Conservation (phyloP, 352 stramenopile species). For the Globisporangium recalcitrans region DNA sequence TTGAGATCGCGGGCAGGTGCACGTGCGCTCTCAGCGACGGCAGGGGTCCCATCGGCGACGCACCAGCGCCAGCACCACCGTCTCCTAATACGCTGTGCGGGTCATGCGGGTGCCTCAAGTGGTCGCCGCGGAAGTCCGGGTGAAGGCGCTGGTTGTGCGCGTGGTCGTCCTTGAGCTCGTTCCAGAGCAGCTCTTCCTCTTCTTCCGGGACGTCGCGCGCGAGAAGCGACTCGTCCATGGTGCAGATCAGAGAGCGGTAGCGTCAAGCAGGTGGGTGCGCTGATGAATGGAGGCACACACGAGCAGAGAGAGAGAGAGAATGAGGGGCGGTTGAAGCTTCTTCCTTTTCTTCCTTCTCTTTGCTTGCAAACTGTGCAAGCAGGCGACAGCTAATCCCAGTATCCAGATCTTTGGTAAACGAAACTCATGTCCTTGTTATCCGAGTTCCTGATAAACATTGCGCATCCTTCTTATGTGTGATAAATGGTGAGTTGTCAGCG, state of each 20-base stretch:
- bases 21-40: slow-evolving; percentile 64
- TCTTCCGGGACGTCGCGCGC: slow-evolving; percentile 29
- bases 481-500: too few relatives aligned
- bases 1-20: slow-evolving; percentile 74
- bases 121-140: background rate
- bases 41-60: slow-evolving; percentile 20
- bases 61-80: background rate
- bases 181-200: slow-evolving; percentile 78
- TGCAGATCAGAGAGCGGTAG: background rate
- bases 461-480: too few relatives aligned
- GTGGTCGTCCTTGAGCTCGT: slow-evolving; percentile 60
- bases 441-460: too few relatives aligned
- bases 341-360: background rate
- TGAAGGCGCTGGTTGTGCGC: slow-evolving; percentile 6
- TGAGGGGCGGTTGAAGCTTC: slow-evolving; percentile 2
- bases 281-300: too few relatives aligned
- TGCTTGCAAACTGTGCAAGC: too few relatives aligned
- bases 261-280: background rate
- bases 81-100: background rate
- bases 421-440: too few relatives aligned
- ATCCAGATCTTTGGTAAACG: too few relatives aligned
- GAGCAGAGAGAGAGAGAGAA: background rate
- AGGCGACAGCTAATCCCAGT: too few relatives aligned
- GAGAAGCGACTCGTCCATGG: slow-evolving; percentile 72
- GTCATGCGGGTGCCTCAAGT: background rate